Base-by-base conservation (phyloP, 2,329 filamentous ascomycete genomes). In the Paramyrothecium roridum region DNA sequence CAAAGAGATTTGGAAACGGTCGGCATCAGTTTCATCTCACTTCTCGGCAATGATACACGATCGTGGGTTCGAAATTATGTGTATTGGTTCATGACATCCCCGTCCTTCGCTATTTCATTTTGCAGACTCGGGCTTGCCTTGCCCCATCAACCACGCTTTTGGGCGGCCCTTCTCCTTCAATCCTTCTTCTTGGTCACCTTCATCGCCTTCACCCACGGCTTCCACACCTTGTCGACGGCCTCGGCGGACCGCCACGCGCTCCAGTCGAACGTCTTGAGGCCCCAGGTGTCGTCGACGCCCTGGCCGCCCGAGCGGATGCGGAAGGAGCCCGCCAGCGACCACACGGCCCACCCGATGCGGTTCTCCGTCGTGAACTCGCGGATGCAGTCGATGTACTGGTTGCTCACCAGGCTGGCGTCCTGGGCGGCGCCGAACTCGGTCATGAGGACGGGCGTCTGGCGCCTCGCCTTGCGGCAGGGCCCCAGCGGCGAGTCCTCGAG, bases 191-290 rank as follows among this genome's bases (percentile, higher is more conserved):
- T 48, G 3, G 54, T 52, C 10, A 49, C 52, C 22, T 54, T 57
- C 76, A 78, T 79, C 11, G 60, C 67, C 61, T 65, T 59, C 2
- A 79, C 71, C 78, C 78, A 81, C 3, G 78, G 78, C 69, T 77
- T 79, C 78, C 77, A 80, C 61, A 75, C 77, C 52, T 71, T 63
- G 58, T 81, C 75, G 30, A 81, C 68, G 2, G 75, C 77, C 45
- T 69, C 70, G 2, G 71, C 68, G 49, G 73, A 76, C 30, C 72
- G 73, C 78, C 78, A 81, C 0, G 72, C 76, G 12, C 66, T 68
- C 75, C 76, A 81, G 53, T 79, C 71, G 16, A 69, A 70, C 55
- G 72, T 80, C 43, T 73, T 74, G 63, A 81, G 57, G 1, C 76
- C 78, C 78, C 78, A 81, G 0, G 74, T 77, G 62, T 81, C 78